Percentiles rank a stretch among this genome's conserved stretches.
Evolutionary conservation across 495 filamentous ascomycete species (phyloP).

Genomic region (Penicillium egyptiacum): DNA sequence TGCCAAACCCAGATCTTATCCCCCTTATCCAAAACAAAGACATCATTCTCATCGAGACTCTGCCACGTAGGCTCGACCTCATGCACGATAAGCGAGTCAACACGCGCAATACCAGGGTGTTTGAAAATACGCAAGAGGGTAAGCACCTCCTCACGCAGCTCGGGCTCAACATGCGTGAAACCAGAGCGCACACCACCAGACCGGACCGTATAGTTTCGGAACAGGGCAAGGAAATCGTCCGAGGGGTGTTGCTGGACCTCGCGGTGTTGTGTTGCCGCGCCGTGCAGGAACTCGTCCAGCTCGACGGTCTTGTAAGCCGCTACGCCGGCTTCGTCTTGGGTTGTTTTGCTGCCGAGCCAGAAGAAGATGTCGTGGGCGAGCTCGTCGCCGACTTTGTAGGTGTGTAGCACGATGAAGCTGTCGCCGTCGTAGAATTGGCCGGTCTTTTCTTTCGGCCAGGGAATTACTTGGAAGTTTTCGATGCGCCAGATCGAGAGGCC

Average conservation of each 20-base stretch:
- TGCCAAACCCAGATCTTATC: slow-evolving; percentile 67
- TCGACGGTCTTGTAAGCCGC: slow-evolving; percentile 68
- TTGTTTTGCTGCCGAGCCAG: slow-evolving; percentile 59
- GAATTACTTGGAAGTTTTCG: slow-evolving; percentile 59
- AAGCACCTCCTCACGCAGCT: slow-evolving; percentile 37
- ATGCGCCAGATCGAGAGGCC: slow-evolving; percentile 61
- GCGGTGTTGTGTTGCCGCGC: slow-evolving; percentile 58
- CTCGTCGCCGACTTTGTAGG: slow-evolving; percentile 52
- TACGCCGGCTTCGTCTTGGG: slow-evolving; percentile 62
- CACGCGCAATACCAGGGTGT: slow-evolving; percentile 42
- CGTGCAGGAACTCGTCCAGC: slow-evolving; percentile 61
- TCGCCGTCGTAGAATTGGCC: slow-evolving; percentile 64
- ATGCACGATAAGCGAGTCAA: slow-evolving; percentile 53
- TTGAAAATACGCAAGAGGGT: slow-evolving; percentile 61
- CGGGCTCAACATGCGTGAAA: slow-evolving; percentile 57
- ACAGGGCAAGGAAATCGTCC: slow-evolving; percentile 56
- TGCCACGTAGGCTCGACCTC: slow-evolving; percentile 62
- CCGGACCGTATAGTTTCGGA: slow-evolving; percentile 53
- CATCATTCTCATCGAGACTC: slow-evolving; percentile 60
- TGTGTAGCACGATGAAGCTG: slow-evolving; percentile 61
- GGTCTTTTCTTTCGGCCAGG: slow-evolving; percentile 52
- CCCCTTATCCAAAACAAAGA: slow-evolving; percentile 59
- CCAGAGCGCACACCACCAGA: slow-evolving; percentile 60
- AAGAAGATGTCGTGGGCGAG: slow-evolving; percentile 59
- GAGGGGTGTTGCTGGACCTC: slow-evolving; percentile 57